Conservation (phyloP, 148 eudicot species). For the Rhododendron ferrugineum region DNA sequence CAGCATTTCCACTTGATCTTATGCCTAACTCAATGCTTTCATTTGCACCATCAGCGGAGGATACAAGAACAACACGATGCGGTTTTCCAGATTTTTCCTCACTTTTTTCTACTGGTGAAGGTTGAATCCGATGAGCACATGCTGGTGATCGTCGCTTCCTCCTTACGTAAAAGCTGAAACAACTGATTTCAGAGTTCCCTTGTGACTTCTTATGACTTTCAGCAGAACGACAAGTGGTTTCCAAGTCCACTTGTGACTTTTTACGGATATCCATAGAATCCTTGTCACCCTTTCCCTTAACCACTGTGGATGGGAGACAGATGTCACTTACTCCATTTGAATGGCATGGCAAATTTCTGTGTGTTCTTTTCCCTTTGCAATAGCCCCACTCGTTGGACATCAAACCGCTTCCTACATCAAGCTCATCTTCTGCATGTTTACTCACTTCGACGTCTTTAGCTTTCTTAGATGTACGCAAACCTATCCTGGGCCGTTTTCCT, state of each 20-base stretch:
- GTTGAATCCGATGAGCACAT: slow-evolving; percentile 22
- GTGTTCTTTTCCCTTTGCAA: slow-evolving; percentile 47
- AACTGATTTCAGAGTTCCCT: slow-evolving; percentile 18
- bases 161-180: slow-evolving; percentile 17
- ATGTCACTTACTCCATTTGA: slow-evolving; percentile 14
- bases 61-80: slow-evolving; percentile 2
- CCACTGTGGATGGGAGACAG: slow-evolving; percentile 1
- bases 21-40: slow-evolving; percentile 1
- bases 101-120: slow-evolving; percentile 9
- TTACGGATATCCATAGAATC: slow-evolving; percentile 15
- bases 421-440: slow-evolving; percentile 2
- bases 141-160: slow-evolving; percentile 29
- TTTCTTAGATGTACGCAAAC: slow-evolving; percentile 8
- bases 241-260: slow-evolving; percentile 16
- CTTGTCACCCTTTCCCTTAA: slow-evolving; percentile 8
- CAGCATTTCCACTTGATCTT: slow-evolving; percentile 12
- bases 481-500: slow-evolving; percentile 1
- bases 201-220: slow-evolving; percentile 17
- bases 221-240: slow-evolving; percentile 8
- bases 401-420: slow-evolving; percentile 7
- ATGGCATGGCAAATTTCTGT: not conserved
- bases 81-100: slow-evolving; percentile 3
- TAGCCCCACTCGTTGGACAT: slow-evolving; percentile 27
- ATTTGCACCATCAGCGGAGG: slow-evolving; percentile 12
- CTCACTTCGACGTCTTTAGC: slow-evolving; percentile 10